Evolutionary conservation across 495 filamentous ascomycete species (phyloP).

Genomic region (Cryomyces antarcticus): DNA sequence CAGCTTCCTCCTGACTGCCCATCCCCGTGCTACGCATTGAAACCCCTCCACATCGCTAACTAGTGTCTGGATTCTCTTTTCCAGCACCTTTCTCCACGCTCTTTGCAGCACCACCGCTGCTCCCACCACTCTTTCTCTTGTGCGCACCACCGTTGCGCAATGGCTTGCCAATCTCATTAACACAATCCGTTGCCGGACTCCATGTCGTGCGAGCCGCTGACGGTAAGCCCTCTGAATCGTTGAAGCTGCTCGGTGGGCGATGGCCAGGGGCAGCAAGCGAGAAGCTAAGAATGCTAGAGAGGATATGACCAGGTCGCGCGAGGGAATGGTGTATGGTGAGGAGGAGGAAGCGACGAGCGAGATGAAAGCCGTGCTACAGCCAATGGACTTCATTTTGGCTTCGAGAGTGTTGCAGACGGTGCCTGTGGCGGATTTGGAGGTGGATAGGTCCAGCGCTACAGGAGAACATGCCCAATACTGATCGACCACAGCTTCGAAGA

Average conservation of each 20-base stretch:
- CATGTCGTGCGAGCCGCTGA: slow-evolving; percentile 1
- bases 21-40: slow-evolving; percentile 20
- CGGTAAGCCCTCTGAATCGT: slow-evolving; percentile 28
- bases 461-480: slow-evolving; percentile 26
- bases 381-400: slow-evolving; percentile 13
- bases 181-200: slow-evolving; percentile 5
- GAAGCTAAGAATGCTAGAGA: slow-evolving; percentile 42
- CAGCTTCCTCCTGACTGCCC: slow-evolving; percentile 10
- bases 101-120: slow-evolving; percentile 20
- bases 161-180: slow-evolving; percentile 14
- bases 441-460: slow-evolving; percentile 6
- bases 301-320: slow-evolving; percentile 30
- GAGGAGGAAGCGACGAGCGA: slow-evolving; percentile 10
- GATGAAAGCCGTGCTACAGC: slow-evolving; percentile 19
- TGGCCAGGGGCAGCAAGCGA: slow-evolving; percentile 33
- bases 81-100: slow-evolving; percentile 18
- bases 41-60: slow-evolving; percentile 13
- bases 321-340: slow-evolving; percentile 16
- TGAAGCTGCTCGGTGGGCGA: slow-evolving; percentile 28
- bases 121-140: slow-evolving; percentile 9
- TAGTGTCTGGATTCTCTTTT: slow-evolving; percentile 9
- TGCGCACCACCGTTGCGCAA: slow-evolving; percentile 16
- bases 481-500: slow-evolving; percentile 37
- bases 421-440: neutral
- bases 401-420: slow-evolving; percentile 3